Evolutionary conservation across 1,139 yeast species (phyloP), one percentile per base, ranked within the genome.

Genomic region (Hansenula sp.): DNA sequence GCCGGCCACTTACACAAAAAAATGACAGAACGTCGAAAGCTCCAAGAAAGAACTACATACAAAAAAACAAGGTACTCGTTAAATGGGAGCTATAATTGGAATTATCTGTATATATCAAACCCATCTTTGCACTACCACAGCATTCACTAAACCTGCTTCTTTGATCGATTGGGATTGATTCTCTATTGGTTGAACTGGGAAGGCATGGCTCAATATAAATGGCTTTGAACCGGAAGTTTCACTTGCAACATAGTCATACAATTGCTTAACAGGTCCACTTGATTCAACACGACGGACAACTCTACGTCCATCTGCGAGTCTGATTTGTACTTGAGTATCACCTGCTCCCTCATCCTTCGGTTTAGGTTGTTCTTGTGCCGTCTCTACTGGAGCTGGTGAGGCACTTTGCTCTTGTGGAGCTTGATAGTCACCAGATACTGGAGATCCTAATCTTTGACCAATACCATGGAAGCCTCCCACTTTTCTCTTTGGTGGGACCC

Each of bases 81-180:
- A n/a, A 21, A 21, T 5, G 25, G 25, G 9, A 21, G 25, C 25
- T 5, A 21, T 21, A 9, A 30, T 30, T n/a, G 6, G 30, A 30
- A 9, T 30, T 9, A 4, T 30, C n/a, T 21, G 9, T 21, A 21
- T 21, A 21, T 6, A 21, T 21, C 25, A 36, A 2, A 44, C 44
- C 93, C 93, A 85, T 66, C 95, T 80, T 63, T 91, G 98, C 16
- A 91, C 90, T 30, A 91, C 81, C n/a, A 89, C 96, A 0, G 97
- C 80, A 55, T 88, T 88, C 47, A 78, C 77, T 54, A 89, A 72
- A 40, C 88, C 87, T 4, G 96, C 95, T 33, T 81, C 91, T 45
- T 74, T 79, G 39, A 93, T 77, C 2, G 84, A 74, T 34, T 72
- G 61, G 7, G 68, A 70, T 34, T 71, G 68, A 47, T 85, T 81